Conservation (phyloP, 495 filamentous ascomycete genomes). For the Talaromyces borbonicus region DNA sequence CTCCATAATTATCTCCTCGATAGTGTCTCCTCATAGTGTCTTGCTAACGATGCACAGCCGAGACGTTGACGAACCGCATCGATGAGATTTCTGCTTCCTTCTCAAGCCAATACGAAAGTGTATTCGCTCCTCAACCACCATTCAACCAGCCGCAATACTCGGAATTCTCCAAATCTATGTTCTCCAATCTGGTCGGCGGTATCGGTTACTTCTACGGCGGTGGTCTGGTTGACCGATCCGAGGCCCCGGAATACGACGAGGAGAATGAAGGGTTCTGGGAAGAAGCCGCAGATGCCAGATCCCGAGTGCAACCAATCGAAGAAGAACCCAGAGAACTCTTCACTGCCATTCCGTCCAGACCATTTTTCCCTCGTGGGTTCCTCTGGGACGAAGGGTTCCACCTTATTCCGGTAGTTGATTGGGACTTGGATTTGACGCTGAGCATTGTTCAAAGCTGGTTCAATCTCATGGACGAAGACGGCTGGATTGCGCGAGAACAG, state of each 20-base stretch:
- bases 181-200: slow-evolving; percentile 89
- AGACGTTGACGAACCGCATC: slow-evolving; percentile 61
- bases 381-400: slow-evolving; percentile 99
- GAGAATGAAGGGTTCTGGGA: slow-evolving; percentile 97
- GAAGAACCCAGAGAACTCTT: slow-evolving; percentile 88
- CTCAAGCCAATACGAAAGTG: slow-evolving; percentile 57
- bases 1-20: neutral
- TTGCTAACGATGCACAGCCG: slow-evolving; percentile 40
- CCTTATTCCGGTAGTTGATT: slow-evolving; percentile 82
- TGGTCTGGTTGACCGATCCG: slow-evolving; percentile 78
- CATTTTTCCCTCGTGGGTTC: slow-evolving; percentile 95
- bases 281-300: slow-evolving; percentile 69
- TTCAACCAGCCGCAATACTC: slow-evolving; percentile 65
- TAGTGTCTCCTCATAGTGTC: slow-evolving; percentile 6
- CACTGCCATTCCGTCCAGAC: slow-evolving; percentile 83
- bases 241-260: slow-evolving; percentile 85
- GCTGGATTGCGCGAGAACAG: slow-evolving; percentile 96
- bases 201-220: slow-evolving; percentile 93
- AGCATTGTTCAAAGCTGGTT: slow-evolving; percentile 96
- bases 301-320: slow-evolving; percentile 47
- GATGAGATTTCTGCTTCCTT: slow-evolving; percentile 55
- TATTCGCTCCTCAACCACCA: slow-evolving; percentile 66
- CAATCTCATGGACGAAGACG: slow-evolving; percentile 89
- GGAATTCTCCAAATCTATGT: slow-evolving; percentile 77
- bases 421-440: slow-evolving; percentile 85